Evolutionary conservation across 2,329 filamentous ascomycete genomes (phyloP).

Genomic region (Sporothrix inflata): DNA sequence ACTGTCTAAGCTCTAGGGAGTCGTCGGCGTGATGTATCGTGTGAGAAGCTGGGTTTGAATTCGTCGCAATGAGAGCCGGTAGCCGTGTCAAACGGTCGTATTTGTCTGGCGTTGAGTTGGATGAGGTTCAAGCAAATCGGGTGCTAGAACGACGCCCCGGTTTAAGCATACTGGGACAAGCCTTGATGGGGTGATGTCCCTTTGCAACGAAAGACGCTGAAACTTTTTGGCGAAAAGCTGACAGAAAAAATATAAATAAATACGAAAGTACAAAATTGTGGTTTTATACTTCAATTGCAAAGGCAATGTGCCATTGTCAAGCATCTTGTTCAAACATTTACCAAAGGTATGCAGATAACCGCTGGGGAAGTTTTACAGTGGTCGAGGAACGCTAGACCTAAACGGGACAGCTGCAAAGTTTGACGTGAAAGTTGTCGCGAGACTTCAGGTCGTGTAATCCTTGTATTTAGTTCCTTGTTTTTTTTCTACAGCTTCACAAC

Average conservation of each 20-base stretch:
- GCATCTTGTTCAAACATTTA: neutral
- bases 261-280: neutral
- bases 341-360: neutral
- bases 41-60: neutral
- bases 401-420: conserved; percentile 27
- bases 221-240: neutral
- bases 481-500: neutral
- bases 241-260: neutral
- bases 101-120: neutral
- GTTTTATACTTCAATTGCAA: neutral
- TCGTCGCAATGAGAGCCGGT: neutral
- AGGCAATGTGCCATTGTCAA: neutral
- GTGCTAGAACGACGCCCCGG: neutral
- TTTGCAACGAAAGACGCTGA: neutral
- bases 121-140: neutral
- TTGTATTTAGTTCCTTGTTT: neutral
- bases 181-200: neutral
- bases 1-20: too few species aligned
- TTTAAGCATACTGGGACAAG: conserved; percentile 1
- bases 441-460: neutral
- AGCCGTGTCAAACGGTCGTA: neutral
- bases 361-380: neutral
- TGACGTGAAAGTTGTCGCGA: conserved; percentile 13
- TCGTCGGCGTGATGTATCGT: neutral
- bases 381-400: conserved; percentile 13